These are phyloP conservation scores for Candida jianshihensis DNA, from an alignment of 805 yeast genomes.

Conservation along the genomic window DNA sequence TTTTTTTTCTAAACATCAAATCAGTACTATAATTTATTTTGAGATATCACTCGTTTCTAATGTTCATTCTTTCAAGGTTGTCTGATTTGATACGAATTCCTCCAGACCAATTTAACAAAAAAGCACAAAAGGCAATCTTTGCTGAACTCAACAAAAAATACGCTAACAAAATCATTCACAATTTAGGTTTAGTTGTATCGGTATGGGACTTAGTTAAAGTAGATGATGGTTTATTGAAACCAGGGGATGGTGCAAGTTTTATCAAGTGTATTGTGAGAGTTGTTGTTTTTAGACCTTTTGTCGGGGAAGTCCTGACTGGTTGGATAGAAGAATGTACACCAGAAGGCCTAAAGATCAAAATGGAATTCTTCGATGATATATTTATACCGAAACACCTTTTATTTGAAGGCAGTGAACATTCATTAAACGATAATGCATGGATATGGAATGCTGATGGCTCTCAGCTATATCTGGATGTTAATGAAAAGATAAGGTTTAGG, in stretches of 20 bases:
- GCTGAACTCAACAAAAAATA: slow-evolving; percentile 81
- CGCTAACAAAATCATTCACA: slow-evolving; percentile 77
- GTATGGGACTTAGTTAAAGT: slow-evolving; percentile 78
- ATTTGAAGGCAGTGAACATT: slow-evolving; percentile 68
- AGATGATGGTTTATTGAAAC: slow-evolving; percentile 83
- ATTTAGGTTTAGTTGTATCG: slow-evolving; percentile 77
- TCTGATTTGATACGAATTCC: slow-evolving; percentile 84
- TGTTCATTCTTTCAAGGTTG: slow-evolving; percentile 81
- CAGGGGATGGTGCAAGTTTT: slow-evolving; percentile 90
- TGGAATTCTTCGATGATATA: slow-evolving; percentile 89
- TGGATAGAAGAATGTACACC: slow-evolving; percentile 85
- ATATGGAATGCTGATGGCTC: slow-evolving; percentile 78
- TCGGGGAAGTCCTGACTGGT: slow-evolving; percentile 88
- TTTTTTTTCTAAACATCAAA: no score
- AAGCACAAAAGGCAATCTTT: slow-evolving; percentile 63
- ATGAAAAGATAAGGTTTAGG: slow-evolving; percentile 87
- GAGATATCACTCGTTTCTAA: no score
- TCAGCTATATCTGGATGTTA: slow-evolving; percentile 76
- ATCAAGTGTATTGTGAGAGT: slow-evolving; percentile 69
- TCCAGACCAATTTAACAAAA: slow-evolving; percentile 73
- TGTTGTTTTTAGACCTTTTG: slow-evolving; percentile 86
- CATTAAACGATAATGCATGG: slow-evolving; percentile 86
- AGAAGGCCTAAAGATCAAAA: slow-evolving; percentile 76
- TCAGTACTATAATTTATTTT: no score
- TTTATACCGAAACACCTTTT: slow-evolving; percentile 78